Conservation (phyloP, 768 basidiomycete species). For the Lactarius evosmus region DNA sequence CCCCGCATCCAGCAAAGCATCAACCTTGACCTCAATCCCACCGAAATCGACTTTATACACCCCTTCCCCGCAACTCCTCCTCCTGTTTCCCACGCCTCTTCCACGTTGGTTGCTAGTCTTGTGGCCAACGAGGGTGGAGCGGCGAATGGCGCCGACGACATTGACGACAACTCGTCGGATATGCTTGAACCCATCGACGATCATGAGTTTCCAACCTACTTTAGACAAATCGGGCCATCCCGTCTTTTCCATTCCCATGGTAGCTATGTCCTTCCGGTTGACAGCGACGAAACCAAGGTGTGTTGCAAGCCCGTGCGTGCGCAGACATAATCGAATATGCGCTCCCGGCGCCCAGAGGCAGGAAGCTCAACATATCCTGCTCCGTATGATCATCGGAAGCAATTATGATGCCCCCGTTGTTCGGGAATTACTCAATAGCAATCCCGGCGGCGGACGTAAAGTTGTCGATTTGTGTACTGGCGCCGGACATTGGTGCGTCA, state of each 20-base stretch:
- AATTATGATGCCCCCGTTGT: constrained; percentile 66
- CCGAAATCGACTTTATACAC: neutral
- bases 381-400: constrained; percentile 47
- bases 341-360: constrained; percentile 3
- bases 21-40: neutral
- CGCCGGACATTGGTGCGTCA: constrained; percentile 63
- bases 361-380: constrained; percentile 25
- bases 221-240: constrained; percentile 44
- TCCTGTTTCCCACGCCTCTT: neutral
- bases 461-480: constrained; percentile 78
- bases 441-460: constrained; percentile 44
- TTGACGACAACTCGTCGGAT: constrained; percentile 42
- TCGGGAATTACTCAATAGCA: constrained; percentile 43
- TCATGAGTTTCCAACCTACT: constrained; percentile 59
- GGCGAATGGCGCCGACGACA: constrained; percentile 32
- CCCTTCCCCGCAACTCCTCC: neutral
- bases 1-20: constrained; percentile 5
- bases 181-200: constrained; percentile 44
- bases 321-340: neutral
- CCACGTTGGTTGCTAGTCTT: neutral
- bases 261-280: constrained; percentile 68
- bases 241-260: constrained; percentile 68
- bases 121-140: neutral
- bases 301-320: constrained; percentile 21
- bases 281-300: constrained; percentile 67